A percentile compares a stretch with the other conserved stretches of the same genome.
Evolutionary conservation across 169 alveolate genomes (phyloP).

Genomic region (Plasmodium fragile): DNA sequence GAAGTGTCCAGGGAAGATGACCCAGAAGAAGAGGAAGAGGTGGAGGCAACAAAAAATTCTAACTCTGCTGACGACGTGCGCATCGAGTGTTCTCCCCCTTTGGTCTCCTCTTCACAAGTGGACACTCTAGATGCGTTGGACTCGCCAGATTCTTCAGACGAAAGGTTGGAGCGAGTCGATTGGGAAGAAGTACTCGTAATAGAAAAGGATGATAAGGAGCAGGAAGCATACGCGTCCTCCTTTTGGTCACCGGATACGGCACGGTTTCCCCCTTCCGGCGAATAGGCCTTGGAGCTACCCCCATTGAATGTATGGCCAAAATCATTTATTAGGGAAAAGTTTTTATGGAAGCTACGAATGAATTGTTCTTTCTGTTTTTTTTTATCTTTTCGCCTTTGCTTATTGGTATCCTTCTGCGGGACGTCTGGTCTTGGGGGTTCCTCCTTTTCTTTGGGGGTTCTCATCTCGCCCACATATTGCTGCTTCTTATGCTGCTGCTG

Average conservation of each 20-base stretch:
- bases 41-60: background rate
- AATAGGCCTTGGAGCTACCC: background rate
- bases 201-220: background rate
- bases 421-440: background rate
- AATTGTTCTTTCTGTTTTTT: constrained; percentile 4
- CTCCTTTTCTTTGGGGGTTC: background rate
- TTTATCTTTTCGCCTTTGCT: background rate
- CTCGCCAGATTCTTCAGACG: background rate
- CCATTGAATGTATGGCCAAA: background rate
- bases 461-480: background rate
- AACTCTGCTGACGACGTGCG: background rate
- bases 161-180: background rate
- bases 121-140: background rate
- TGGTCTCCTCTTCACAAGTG: background rate
- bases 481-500: background rate
- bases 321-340: constrained; percentile 3
- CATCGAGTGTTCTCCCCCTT: background rate
- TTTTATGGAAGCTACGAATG: constrained; percentile 13
- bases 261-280: background rate
- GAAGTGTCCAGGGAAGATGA: background rate
- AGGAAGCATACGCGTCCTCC: background rate
- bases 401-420: background rate
- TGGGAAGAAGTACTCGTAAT: background rate
- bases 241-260: background rate
- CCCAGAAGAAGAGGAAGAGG: constrained; percentile 20